These are phyloP conservation scores for Microsporum ferrugineum DNA, from an alignment of 2,329 filamentous ascomycete species.

Conservation along the genomic window DNA sequence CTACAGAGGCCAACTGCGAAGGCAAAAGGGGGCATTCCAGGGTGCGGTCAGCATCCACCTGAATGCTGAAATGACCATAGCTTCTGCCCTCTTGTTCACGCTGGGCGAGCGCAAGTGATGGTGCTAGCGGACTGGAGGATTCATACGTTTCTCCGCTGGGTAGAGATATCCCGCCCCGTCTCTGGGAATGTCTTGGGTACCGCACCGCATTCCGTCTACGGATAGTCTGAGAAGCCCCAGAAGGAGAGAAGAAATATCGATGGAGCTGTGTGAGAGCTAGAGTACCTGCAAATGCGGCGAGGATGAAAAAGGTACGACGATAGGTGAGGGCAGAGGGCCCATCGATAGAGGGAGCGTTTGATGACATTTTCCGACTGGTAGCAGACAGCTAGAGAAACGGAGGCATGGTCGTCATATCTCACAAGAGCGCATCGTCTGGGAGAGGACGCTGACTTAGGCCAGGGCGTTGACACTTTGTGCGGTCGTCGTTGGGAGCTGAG, in stretches of 20 bases:
- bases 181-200: constrained; percentile 17
- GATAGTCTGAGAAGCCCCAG: constrained; percentile 19
- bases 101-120: constrained; percentile 31
- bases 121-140: constrained; percentile 14
- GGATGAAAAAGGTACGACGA: constrained; percentile 31
- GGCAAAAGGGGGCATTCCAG: constrained; percentile 34
- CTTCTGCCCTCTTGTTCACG: constrained; percentile 31
- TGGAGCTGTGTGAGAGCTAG: constrained; percentile 33
- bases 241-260: constrained; percentile 22
- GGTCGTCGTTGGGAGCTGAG: background rate
- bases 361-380: background rate
- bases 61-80: constrained; percentile 34
- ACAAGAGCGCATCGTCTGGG: background rate
- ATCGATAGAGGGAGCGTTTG: background rate
- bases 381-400: background rate
- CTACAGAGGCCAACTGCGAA: constrained; percentile 31
- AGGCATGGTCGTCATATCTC: background rate
- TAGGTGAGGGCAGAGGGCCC: background rate
- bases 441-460: background rate
- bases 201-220: constrained; percentile 32
- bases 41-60: constrained; percentile 31
- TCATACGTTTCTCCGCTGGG: constrained; percentile 10
- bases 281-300: constrained; percentile 32
- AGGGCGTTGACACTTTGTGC: background rate
- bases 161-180: constrained; percentile 12